Base-by-base conservation (phyloP, 805 yeast genomes). In the Cyberlindnera sargentensis region DNA sequence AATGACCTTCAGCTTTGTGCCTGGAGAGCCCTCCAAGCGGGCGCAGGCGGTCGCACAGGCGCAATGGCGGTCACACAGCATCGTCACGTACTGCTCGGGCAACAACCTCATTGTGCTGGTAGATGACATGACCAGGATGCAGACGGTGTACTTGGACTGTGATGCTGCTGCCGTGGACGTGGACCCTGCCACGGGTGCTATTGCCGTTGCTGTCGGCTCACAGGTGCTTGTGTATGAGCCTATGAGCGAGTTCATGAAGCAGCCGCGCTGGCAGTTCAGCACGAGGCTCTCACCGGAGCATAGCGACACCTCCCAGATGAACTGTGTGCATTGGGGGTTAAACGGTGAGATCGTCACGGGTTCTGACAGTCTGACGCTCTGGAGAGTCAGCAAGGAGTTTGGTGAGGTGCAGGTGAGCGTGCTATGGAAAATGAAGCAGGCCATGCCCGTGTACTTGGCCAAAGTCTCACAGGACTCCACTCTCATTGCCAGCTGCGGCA, bases 21-120 rank as follows among this genome's bases (percentile, higher is more conserved):
- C 96, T 2, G 97, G 97, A 2, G 86, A 85, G 57, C 93, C 93
- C 20, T 84, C 82, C 58, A 62, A 68, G 37, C 59, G 75, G 1
- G 69, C 67, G 10, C 75, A 75, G 50, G 67, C 87, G 1, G 73
- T 79, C 25, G 68, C 77, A 34, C 82, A 79, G 47, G 74, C 71
- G 6, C 64, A 66, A 33, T 88, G 95, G 95, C 78, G 77, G 43
- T 69, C 70, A 8, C 78, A 76, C 46, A 74, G 78, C 41, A 62
- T 88, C 2, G 64, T 84, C 31, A 67, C 43, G 3, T 91, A 91
- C 60, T 84, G 89, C 45, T 86, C 96, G 1, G 97, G 96, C 1
- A 88, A 88, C 64, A 88, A 87, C 59, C 68, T 91, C 51, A 84
- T 91, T 31, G 72, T 84, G 4, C 58, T 81, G 3, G 70, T 82